Base-by-base conservation (phyloP, 140 eudicot genomes). In the Senecio squalidus region DNA sequence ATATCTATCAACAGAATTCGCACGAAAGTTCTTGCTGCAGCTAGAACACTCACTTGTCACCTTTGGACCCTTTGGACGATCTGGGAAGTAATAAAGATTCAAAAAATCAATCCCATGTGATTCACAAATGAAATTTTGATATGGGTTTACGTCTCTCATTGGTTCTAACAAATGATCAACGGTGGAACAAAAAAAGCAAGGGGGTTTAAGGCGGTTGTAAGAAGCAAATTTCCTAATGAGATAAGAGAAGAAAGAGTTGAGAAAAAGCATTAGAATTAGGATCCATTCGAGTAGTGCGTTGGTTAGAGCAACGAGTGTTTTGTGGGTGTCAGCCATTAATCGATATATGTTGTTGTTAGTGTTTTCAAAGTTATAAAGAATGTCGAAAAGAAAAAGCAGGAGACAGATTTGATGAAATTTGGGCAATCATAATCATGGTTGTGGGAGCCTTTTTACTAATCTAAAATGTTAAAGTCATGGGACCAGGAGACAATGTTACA, bases 281-380 rank as follows among this genome's bases (percentile, higher is more conserved):
- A 68, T 30, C 84, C 89, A 78, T 60, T 82, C 89, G 14, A 82
- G 82, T 39, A 71, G 13, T 62, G 84, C 65, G 56, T 71, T 49
- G 38, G 76, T 33, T 58, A 82, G 73, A 59, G 74, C 44, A 40
- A 60, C 2, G 41, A 49, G 25, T 38, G 62, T 57, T 64, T 62
- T 82, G 72, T 74, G 78, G 60, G 68, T 75, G 74, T 67, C 67
- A 67, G 71, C 86, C 86, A 80, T 80, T 62, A 70, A 28, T n/a
- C n/a, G n/a, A n/a, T n/a, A n/a, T n/a, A n/a, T 48, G 75, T 46
- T 68, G 22, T 47, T 63, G 59, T 25, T 34, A 29, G 40, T 67
- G 56, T 58, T 74, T 25, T 20, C 21, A 34, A 64, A 28, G 62
- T 28, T 73, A 48, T 47, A 57, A 63, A 6, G 71, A 69, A 55